Percentiles rank a stretch among this genome's conserved stretches.
These are phyloP conservation scores for Saccharomycopsis sp. DNA, from an alignment of 805 yeast genomes.

Conservation along the genomic window DNA sequence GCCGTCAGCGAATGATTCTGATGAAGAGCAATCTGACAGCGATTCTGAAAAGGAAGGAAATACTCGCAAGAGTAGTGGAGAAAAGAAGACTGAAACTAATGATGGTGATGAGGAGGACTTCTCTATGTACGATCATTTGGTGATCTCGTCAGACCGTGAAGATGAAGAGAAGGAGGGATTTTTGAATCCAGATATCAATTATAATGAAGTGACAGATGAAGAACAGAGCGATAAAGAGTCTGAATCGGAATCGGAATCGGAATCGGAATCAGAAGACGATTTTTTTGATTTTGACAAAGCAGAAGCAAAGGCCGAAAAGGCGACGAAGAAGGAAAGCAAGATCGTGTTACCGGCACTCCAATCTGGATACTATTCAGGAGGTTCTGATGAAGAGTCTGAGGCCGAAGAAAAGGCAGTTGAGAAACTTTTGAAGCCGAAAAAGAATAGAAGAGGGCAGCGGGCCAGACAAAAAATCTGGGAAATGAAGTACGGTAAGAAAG, in stretches of 20 bases:
- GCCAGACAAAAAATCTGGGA: conserved; percentile 98
- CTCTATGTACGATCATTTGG: conserved; percentile 32
- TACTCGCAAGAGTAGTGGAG: too few relatives aligned
- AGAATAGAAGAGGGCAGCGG: conserved; percentile 93
- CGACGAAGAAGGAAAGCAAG: conserved; percentile 28
- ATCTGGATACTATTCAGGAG: conserved; percentile 81
- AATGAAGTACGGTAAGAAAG: conserved; percentile 71
- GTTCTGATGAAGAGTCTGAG: conserved; percentile 55
- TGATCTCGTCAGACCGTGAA: conserved; percentile 40
- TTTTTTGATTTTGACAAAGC: conserved; percentile 31
- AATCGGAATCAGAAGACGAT: conserved; percentile 34
- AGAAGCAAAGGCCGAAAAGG: conserved; percentile 24
- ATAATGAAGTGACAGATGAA: conserved; percentile 61
- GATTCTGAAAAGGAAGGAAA: conserved; percentile 22
- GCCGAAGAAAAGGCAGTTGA: conserved; percentile 40
- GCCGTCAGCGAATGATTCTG: conserved; percentile 19
- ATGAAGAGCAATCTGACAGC: conserved; percentile 16
- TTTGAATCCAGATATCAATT: conserved; percentile 32
- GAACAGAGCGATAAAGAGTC: conserved; percentile 41
- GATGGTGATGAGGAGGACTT: conserved; percentile 24
- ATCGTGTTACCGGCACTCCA: conserved; percentile 61
- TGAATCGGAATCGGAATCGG: conserved; percentile 24
- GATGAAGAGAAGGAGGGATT: conserved; percentile 25
- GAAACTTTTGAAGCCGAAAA: conserved; percentile 46
- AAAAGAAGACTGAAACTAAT: conserved; percentile 18